Percentiles rank a stretch among this genome's conserved stretches.
Conservation (phyloP, 352 stramenopile genomes). For the Pythium scleroteichum region DNA sequence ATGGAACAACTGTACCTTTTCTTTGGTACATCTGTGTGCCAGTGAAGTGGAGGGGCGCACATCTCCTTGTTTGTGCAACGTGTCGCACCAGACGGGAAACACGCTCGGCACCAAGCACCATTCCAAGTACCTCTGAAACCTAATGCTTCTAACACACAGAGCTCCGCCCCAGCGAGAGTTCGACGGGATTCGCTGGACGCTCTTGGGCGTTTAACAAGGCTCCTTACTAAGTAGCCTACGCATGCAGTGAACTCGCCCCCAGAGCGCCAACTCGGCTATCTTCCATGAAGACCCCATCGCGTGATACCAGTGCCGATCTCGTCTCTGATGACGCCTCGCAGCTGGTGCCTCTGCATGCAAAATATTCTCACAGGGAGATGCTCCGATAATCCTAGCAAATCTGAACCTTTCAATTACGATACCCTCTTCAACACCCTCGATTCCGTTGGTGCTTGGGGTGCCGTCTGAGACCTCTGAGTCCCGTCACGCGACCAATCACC, state of each 20-base stretch:
- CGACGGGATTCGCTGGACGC: too few relatives aligned
- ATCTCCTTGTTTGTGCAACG: constrained; percentile 27
- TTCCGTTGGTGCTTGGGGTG: constrained; percentile 21
- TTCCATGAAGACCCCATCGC: not conserved
- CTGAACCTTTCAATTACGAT: constrained; percentile 11
- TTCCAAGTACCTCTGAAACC: constrained; percentile 8
- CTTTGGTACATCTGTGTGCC: not conserved
- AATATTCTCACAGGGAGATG: constrained; percentile 1
- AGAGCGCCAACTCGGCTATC: not conserved
- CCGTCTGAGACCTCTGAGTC: constrained; percentile 25
- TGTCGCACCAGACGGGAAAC: constrained; percentile 19
- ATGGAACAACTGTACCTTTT: not conserved
- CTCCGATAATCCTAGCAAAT: not conserved
- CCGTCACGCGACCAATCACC: constrained; percentile 12
- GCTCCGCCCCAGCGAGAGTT: not conserved
- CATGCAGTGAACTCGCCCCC: too few relatives aligned
- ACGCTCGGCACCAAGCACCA: constrained; percentile 25
- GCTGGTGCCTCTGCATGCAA: not conserved
- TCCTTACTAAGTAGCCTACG: too few relatives aligned
- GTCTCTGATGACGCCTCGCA: not conserved
- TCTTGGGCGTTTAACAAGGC: too few relatives aligned
- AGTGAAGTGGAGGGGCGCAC: not conserved
- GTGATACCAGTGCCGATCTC: not conserved
- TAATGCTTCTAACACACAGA: not conserved
- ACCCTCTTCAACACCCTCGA: not conserved